Evolutionary conservation across 305 asterid species (phyloP).

Genomic region (Rubia tinctorum): DNA sequence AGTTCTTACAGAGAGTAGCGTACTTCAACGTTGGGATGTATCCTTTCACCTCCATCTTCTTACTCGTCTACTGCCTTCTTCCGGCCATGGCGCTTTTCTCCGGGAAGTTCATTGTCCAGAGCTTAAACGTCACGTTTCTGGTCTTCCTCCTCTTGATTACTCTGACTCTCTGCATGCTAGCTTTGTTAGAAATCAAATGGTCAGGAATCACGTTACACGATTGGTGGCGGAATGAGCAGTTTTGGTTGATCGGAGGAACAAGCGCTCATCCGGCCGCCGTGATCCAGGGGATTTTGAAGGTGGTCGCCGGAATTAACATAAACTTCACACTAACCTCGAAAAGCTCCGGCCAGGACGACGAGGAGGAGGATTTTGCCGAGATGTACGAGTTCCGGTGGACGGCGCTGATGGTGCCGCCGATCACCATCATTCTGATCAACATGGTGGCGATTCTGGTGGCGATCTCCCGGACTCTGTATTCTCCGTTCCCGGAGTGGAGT

Average conservation of each 20-base stretch:
- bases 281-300: slow-evolving; percentile 75
- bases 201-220: slow-evolving; percentile 86
- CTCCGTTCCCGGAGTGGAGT: slow-evolving; percentile 91
- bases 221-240: slow-evolving; percentile 97
- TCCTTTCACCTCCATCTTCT: slow-evolving; percentile 83
- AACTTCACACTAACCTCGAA: slow-evolving; percentile 85
- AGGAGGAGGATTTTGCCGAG: slow-evolving; percentile 76
- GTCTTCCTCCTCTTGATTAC: slow-evolving; percentile 60
- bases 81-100: slow-evolving; percentile 90
- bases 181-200: slow-evolving; percentile 75
- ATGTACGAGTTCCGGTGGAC: slow-evolving; percentile 86
- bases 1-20: slow-evolving; percentile 78
- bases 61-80: slow-evolving; percentile 67
- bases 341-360: slow-evolving; percentile 64
- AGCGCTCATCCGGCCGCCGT: slow-evolving; percentile 96
- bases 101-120: slow-evolving; percentile 79
- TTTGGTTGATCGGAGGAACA: slow-evolving; percentile 93
- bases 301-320: slow-evolving; percentile 78
- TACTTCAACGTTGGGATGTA: slow-evolving; percentile 88
- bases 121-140: slow-evolving; percentile 62
- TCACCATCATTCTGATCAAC: slow-evolving; percentile 70
- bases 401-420: slow-evolving; percentile 77
- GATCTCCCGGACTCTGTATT: slow-evolving; percentile 62
- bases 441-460: slow-evolving; percentile 72
- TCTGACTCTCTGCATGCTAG: slow-evolving; percentile 61